Evolutionary conservation across 1,139 yeast species (phyloP).

Genomic region (Nadsonia starkeyi-henricii): DNA sequence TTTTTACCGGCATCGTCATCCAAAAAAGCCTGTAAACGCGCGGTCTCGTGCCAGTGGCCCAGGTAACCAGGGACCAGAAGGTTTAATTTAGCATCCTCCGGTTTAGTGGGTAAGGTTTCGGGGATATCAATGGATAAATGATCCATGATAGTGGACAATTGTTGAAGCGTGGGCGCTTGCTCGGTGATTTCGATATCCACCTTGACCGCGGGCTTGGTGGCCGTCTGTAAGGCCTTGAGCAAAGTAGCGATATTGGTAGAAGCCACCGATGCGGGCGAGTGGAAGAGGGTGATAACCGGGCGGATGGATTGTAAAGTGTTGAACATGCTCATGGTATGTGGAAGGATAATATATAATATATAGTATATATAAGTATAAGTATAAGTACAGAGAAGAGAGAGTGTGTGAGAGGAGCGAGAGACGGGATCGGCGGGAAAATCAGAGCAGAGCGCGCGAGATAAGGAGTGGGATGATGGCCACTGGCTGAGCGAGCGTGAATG

Average conservation of each 20-base stretch:
- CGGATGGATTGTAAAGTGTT: neutral
- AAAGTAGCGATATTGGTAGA: neutral
- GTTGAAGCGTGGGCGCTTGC: conserved; percentile 4
- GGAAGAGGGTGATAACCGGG: neutral
- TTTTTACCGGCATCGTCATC: conserved; percentile 7
- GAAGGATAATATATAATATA: no score
- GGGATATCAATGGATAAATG: conserved; percentile 2
- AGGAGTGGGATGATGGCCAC: no score
- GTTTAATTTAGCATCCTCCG: neutral
- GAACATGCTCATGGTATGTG: neutral
- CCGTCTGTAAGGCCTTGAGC: neutral
- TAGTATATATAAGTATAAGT: no score
- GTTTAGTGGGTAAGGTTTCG: conserved; percentile 2
- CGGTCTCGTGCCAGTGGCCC: neutral
- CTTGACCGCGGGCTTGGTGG: neutral
- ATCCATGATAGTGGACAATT: conserved; percentile 5
- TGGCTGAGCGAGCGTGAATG: no score
- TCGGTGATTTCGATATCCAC: conserved; percentile 3
- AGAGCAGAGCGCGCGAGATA: no score
- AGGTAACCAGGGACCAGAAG: neutral
- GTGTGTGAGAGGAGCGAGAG: no score
- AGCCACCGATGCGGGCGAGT: neutral
- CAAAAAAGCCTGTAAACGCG: conserved; percentile 1
- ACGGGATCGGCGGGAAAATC: no score
- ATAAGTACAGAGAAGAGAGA: no score